phyloP scores from a whole-genome alignment of 2,329 filamentous ascomycete species.

The Tricladium varicosporioides region DNA sequence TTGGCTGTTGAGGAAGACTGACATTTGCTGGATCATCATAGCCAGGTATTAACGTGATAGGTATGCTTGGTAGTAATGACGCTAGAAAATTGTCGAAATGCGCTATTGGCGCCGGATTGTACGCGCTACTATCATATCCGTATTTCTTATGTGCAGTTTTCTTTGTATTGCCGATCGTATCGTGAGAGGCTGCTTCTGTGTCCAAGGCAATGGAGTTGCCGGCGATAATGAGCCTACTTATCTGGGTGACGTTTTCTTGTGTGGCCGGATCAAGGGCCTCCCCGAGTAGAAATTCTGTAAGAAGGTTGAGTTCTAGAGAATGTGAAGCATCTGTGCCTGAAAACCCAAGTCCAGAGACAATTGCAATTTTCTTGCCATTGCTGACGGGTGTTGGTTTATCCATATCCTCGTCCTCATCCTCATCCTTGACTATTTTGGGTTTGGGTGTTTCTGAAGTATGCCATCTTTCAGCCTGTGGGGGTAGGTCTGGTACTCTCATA shows the following conservation, averaged over 20 bases:
- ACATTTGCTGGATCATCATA: constrained; percentile 83
- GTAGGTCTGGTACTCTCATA: constrained; percentile 81
- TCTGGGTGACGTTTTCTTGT: constrained; percentile 61
- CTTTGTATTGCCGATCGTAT: constrained; percentile 32
- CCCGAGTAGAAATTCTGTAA: constrained; percentile 85
- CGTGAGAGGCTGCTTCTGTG: constrained; percentile 27
- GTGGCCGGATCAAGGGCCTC: constrained; percentile 64
- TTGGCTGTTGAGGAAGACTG: constrained; percentile 86
- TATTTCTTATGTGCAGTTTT: constrained; percentile 69
- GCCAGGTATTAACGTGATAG: constrained; percentile 85
- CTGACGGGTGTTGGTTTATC: constrained; percentile 37
- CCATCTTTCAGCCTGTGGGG: constrained; percentile 81
- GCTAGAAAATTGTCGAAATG: constrained; percentile 82
- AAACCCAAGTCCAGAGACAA: constrained; percentile 86
- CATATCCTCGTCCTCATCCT: constrained; percentile 59
- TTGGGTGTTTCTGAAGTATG: constrained; percentile 53
- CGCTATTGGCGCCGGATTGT: constrained; percentile 82
- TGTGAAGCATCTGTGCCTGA: constrained; percentile 71
- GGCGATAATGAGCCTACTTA: constrained; percentile 85
- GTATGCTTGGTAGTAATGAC: constrained; percentile 78
- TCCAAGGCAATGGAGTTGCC: constrained; percentile 71
- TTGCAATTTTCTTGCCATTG: constrained; percentile 62
- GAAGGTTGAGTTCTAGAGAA: constrained; percentile 70
- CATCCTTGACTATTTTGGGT: constrained; percentile 41
- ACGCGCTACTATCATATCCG: constrained; percentile 85